Base-by-base conservation (phyloP, 306 rosid genomes). In the Medicago arabica region DNA sequence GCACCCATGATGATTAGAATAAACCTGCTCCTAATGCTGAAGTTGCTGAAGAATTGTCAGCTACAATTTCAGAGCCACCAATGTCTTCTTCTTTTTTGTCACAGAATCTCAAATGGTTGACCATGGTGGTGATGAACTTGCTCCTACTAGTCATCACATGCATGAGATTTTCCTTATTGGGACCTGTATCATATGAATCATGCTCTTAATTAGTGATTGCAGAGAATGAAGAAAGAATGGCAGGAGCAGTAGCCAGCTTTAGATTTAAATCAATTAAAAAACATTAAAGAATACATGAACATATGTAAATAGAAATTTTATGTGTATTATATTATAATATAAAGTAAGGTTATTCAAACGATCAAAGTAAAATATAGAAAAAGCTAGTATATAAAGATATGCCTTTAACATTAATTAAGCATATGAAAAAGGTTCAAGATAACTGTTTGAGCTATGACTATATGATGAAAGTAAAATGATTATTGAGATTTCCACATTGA, bases 1-100 rank as follows among this genome's bases (percentile, higher is more conserved):
- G 93, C 91, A 70, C 93, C 98, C 9, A 11, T 17, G 54, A 11
- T 17, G 54, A 58, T 75, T 79, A 75, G 61, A 49, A 80, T 46
- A 71, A 81, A 71, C 51, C 82, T 39, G 71, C 50, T 10, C 21
- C 57, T 6, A 51, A 69, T 17, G 18, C 39, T 36, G 31, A 28
- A 28, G 69, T 9, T 46, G 19, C 19, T 53, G 78, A 38, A 16
- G 58, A 67, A 40, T 12, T 66, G 70, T 71, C 67, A 58, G 77
- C 67, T 80, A 46, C 87, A 71, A 64, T 70, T 77, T 76, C 84
- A 76, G 75, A 74, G 76, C 81, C 78, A 74, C 78, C 57, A 53
- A 72, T 46, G 83, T 49, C 79, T 81, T 61, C 9, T 58, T 72
- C 78, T 66, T 62, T 83, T 81, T 54, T 63, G 70, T 66, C 71